Evolutionary conservation across 257 asterid genomes (phyloP).

Genomic region (Jaltomata sinuosa): DNA sequence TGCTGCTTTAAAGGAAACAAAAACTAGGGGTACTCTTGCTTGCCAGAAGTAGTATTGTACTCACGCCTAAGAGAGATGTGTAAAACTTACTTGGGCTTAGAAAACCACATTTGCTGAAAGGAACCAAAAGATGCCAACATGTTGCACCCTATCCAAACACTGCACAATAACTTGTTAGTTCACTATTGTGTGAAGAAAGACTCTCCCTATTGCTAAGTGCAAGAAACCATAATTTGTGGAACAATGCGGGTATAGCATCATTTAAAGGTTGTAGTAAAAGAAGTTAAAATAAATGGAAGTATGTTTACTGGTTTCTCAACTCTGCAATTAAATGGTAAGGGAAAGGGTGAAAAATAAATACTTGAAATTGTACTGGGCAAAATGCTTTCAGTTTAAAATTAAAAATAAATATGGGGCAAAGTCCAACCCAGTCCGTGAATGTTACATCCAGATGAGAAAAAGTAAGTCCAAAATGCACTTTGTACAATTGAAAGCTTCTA

Average conservation of each 20-base stretch:
- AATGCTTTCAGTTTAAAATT: neutral
- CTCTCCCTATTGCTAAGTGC: neutral
- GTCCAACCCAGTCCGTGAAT: neutral
- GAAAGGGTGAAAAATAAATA: neutral
- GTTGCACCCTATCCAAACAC: conserved; percentile 99
- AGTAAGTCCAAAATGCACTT: neutral
- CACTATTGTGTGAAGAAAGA: neutral
- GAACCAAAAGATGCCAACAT: conserved; percentile 98
- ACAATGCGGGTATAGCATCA: neutral
- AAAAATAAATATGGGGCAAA: neutral
- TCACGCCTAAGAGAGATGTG: neutral
- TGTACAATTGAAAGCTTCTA: neutral
- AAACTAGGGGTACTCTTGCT: neutral
- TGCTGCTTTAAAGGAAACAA: neutral
- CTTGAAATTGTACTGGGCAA: neutral
- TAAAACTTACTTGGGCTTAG: conserved; percentile 80
- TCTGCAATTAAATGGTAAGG: neutral
- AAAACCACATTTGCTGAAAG: conserved; percentile 99
- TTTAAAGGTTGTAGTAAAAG: neutral
- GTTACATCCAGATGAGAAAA: neutral
- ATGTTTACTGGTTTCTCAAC: neutral
- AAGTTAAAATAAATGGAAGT: neutral
- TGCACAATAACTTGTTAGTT: conserved; percentile 19
- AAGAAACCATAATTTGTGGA: neutral
- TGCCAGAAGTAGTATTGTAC: neutral